Percentiles rank a stretch among this genome's conserved stretches.
phyloP scores from a whole-genome alignment of 176 grass and related monocot species.

The Triticum urartu region DNA sequence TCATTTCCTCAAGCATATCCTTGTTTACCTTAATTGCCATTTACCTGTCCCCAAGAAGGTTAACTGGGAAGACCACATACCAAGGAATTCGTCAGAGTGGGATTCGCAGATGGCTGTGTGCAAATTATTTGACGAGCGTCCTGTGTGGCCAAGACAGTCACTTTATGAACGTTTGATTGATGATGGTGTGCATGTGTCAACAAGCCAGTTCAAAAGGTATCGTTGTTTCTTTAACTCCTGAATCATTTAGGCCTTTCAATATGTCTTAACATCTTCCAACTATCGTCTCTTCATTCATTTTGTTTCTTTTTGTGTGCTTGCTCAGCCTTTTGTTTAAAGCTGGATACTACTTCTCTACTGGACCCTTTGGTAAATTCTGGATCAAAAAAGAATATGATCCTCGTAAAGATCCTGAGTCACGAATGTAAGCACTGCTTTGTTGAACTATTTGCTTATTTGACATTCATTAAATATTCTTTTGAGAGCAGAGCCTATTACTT shows the following conservation, averaged over 20 bases:
- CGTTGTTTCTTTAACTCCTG: conserved; percentile 20
- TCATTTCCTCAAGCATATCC: neutral
- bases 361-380: conserved; percentile 91
- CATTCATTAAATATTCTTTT: neutral
- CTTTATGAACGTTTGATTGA: conserved; percentile 73
- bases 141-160: conserved; percentile 89
- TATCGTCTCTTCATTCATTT: conserved; percentile 1
- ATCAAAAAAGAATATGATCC: conserved; percentile 96
- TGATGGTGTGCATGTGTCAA: conserved; percentile 62
- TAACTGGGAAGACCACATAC: conserved; percentile 85
- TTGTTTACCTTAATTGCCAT: conserved; percentile 52
- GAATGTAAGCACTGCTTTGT: conserved; percentile 56
- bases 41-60: conserved; percentile 61
- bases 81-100: conserved; percentile 63
- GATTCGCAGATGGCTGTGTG: conserved; percentile 68
- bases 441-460: conserved; percentile 9
- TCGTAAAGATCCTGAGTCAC: conserved; percentile 75
- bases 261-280: conserved; percentile 9
- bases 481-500: neutral
- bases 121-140: conserved; percentile 90
- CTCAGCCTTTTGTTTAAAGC: conserved; percentile 92
- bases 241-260: conserved; percentile 16
- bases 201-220: conserved; percentile 78
- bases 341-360: conserved; percentile 92
- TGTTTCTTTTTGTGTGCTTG: conserved; percentile 23